These are phyloP conservation scores for Orbilia oligospora DNA, from an alignment of 2,329 filamentous ascomycete genomes.

Conservation along the genomic window DNA sequence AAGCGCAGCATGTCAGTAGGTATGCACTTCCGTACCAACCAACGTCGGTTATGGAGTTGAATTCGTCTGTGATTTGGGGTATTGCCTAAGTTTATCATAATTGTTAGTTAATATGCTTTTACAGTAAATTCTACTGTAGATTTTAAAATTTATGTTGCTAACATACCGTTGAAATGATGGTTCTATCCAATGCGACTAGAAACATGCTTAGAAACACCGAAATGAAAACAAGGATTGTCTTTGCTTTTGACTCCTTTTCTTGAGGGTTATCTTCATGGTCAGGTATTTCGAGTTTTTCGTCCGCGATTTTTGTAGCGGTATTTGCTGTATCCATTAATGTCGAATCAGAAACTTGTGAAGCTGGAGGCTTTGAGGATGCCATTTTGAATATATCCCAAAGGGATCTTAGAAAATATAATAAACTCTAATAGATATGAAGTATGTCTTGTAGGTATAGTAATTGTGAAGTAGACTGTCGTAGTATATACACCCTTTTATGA, in stretches of 20 bases:
- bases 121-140: too few species aligned
- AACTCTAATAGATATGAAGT: too few species aligned
- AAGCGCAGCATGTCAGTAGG: conserved; percentile 66
- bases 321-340: neutral
- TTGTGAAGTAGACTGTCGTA: too few species aligned
- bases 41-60: conserved; percentile 67
- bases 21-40: conserved; percentile 68
- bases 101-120: neutral
- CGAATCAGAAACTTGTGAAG: neutral
- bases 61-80: conserved; percentile 72
- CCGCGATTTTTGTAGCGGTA: neutral
- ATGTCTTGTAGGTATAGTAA: too few species aligned
- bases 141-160: too few species aligned
- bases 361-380: conserved; percentile 6
- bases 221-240: conserved; percentile 68
- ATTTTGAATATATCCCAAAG: neutral
- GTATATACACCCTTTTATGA: too few species aligned
- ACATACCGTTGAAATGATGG: conserved; percentile 70
- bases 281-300: neutral
- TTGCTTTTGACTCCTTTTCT: conserved; percentile 1
- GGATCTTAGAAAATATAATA: neutral
- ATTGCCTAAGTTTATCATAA: conserved; percentile 70
- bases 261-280: conserved; percentile 3
- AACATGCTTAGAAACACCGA: conserved; percentile 73
- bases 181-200: conserved; percentile 73